These are phyloP conservation scores for Boechera divaricarpa DNA, from an alignment of 345 rosid genomes.

Conservation along the genomic window DNA sequence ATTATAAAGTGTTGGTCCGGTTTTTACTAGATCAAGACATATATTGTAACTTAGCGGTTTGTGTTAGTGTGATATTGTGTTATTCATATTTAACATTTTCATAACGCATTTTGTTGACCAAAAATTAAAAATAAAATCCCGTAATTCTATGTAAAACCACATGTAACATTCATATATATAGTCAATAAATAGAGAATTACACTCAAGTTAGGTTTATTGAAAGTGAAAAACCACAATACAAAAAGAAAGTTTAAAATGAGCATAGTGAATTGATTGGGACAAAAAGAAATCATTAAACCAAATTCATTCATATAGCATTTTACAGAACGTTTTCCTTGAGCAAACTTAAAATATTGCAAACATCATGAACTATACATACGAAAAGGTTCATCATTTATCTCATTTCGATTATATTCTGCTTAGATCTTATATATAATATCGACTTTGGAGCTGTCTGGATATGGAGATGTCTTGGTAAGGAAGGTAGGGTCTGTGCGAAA, in stretches of 20 bases:
- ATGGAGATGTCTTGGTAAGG: conserved; percentile 25
- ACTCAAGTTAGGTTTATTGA: too few species aligned
- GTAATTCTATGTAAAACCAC: too few species aligned
- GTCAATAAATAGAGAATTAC: too few species aligned
- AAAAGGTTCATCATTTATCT: conserved; percentile 27
- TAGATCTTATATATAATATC: conserved; percentile 7
- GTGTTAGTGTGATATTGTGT: too few species aligned
- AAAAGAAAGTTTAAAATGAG: background rate
- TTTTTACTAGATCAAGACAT: too few species aligned
- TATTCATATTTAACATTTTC: too few species aligned
- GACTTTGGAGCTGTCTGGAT: conserved; percentile 16
- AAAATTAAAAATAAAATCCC: too few species aligned
- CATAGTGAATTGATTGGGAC: background rate
- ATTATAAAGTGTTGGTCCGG: too few species aligned
- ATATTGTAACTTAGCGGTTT: too few species aligned
- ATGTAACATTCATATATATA: too few species aligned
- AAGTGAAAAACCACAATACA: too few species aligned
- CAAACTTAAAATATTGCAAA: conserved; percentile 8
- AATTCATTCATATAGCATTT: background rate
- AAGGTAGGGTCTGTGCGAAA: background rate
- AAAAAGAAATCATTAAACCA: background rate
- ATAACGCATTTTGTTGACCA: too few species aligned
- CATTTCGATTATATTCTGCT: conserved; percentile 14
- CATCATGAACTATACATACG: conserved; percentile 10
- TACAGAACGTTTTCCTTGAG: conserved; percentile 12